Evolutionary conservation across 2,329 filamentous ascomycete species (phyloP), one percentile per base, ranked within the genome.

Genomic region (Colletotrichum brevisporum): DNA sequence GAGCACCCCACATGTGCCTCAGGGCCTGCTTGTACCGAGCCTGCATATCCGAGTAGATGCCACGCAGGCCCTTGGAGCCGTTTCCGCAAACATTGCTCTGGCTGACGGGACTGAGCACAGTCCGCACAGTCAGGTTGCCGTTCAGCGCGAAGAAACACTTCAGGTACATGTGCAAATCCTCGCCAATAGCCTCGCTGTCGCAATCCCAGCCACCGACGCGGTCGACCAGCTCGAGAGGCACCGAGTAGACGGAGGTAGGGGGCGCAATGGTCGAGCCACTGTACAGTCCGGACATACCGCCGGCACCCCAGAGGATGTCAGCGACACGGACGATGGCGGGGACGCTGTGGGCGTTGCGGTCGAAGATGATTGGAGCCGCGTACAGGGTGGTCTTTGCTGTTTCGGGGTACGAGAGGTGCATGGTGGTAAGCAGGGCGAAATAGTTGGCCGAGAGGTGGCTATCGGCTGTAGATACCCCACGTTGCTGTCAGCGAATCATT

Each of bases 71-170:
- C 71, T 83, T 81, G 48, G 79, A 82, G 10, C 85, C 85, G 43
- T 88, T 86, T 51, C 88, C 90, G 56, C 88, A 89, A 58, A 93
- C 89, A 74, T 93, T 93, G 79, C 86, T 92, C 77, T 93, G 91
- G 79, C 91, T 93, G 67, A 92, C 90, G 2, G 91, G 91, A 70
- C 89, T 90, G 73, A 90, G 82, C 36, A 94, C 85, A 4, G 90
- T 88, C 56, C 87, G 85, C 54, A 87, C 87, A 13, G 89, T 89
- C 62, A 93, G 76, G 75, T 92, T 89, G 3, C 91, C 91, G 70
- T 91, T 91, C 18, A 92, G 85, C 1, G 90, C 89, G 72, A 93
- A 93, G 81, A 93, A 93, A 77, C 90, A 93, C 83, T 93, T 93
- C 71, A 93, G 84, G 76, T 92, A 92, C 91, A 93, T 93, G 81